A percentile compares a stretch with the other conserved stretches of the same genome.
Conservation (phyloP, 2,329 filamentous ascomycete species). For the Fusarium sp. region DNA sequence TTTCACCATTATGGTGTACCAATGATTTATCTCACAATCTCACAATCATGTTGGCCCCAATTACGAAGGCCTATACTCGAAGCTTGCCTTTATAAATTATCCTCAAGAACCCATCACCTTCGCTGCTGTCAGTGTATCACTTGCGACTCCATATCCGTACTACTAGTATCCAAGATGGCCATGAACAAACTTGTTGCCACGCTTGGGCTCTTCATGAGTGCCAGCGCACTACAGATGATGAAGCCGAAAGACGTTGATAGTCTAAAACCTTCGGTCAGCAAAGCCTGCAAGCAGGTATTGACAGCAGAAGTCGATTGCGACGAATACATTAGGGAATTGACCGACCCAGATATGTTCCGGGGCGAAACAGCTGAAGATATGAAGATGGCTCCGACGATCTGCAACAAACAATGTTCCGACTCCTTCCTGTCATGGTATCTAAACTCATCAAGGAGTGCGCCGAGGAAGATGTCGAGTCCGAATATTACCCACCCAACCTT, state of each 20-base stretch:
- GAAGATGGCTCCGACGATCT: background rate
- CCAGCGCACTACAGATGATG: background rate
- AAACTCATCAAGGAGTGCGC: background rate
- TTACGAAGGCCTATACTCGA: background rate
- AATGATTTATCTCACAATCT: background rate
- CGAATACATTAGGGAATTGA: background rate
- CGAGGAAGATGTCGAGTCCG: background rate
- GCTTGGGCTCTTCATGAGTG: background rate
- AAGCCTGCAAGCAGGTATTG: background rate
- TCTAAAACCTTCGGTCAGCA: too few relatives aligned
- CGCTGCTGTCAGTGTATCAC: background rate
- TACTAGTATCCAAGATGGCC: background rate
- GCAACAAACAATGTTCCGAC: background rate
- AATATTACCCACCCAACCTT: background rate
- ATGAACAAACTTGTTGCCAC: background rate
- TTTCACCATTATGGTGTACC: background rate
- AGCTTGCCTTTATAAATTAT: background rate
- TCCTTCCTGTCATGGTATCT: background rate
- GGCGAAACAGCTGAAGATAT: background rate
- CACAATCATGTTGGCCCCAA: background rate
- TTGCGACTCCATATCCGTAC: background rate
- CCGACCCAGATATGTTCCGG: background rate
- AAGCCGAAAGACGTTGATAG: background rate
- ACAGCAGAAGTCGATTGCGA: background rate
- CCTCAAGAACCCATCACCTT: background rate